Evolutionary conservation across 164 flowering plant genomes (phyloP).

Genomic region (Brasenia schreberi): DNA sequence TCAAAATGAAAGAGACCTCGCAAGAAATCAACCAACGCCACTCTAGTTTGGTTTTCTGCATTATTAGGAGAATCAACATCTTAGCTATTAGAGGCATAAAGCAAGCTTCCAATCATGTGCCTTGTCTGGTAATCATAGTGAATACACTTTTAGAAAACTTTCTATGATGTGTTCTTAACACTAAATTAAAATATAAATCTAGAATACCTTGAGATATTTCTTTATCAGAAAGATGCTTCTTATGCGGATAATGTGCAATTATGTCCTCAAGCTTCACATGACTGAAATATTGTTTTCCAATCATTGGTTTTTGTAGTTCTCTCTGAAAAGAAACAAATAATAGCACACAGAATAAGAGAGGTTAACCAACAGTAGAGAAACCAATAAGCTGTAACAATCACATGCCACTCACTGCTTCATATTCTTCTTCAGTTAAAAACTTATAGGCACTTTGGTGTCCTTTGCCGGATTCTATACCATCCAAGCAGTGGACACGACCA

Average conservation of each 20-base stretch:
- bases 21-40: constrained; percentile 86
- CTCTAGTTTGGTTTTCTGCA: constrained; percentile 65
- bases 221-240: constrained; percentile 52
- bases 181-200: constrained; percentile 7
- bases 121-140: too few species aligned
- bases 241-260: constrained; percentile 68
- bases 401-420: constrained; percentile 68
- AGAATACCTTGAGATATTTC: constrained; percentile 66
- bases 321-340: constrained; percentile 34
- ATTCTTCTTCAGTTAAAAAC: constrained; percentile 67
- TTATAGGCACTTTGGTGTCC: constrained; percentile 50
- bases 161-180: too few species aligned
- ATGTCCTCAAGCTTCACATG: constrained; percentile 78
- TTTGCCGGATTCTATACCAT: constrained; percentile 25
- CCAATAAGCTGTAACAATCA: not conserved
- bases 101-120: too few species aligned
- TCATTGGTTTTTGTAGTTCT: constrained; percentile 66
- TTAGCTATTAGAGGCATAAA: not conserved
- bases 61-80: not conserved
- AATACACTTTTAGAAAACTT: too few species aligned
- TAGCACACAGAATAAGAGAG: not conserved
- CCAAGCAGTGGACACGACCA: constrained; percentile 44
- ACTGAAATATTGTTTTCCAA: constrained; percentile 86
- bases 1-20: constrained; percentile 95
- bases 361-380: not conserved